A percentile compares a stretch with the other conserved stretches of the same genome.
These are phyloP conservation scores for Lavandula angustifolia DNA, from an alignment of 257 asterid species.

Conservation along the genomic window DNA sequence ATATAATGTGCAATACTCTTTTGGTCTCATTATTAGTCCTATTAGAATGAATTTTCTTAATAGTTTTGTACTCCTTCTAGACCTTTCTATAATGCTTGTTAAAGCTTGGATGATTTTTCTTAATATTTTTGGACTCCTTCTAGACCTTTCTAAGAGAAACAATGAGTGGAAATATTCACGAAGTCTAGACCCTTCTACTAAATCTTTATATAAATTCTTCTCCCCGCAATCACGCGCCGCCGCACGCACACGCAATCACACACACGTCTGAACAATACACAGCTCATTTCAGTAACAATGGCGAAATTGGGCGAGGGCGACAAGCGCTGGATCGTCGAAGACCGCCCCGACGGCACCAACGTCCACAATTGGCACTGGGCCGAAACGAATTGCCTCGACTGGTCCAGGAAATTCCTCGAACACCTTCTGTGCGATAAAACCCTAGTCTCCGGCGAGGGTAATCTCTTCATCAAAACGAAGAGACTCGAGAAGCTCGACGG, in stretches of 20 bases:
- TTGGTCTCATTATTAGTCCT: no score
- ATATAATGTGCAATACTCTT: no score
- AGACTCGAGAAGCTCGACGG: slow-evolving; percentile 70
- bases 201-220: no score
- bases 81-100: no score
- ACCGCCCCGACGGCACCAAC: slow-evolving; percentile 90
- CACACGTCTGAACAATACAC: neutral
- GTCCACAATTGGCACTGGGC: slow-evolving; percentile 99
- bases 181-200: no score
- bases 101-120: no score
- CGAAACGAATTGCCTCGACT: slow-evolving; percentile 80
- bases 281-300: slow-evolving; percentile 39
- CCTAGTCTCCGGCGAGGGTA: slow-evolving; percentile 69
- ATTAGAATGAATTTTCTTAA: no score
- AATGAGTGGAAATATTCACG: no score
- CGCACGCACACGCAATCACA: neutral
- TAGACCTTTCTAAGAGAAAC: no score
- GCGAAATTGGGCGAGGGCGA: slow-evolving; percentile 92
- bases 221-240: no score
- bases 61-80: no score
- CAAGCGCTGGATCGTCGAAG: slow-evolving; percentile 95
- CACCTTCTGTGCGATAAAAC: slow-evolving; percentile 55
- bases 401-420: slow-evolving; percentile 68
- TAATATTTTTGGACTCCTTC: no score
- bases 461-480: slow-evolving; percentile 49